These are phyloP conservation scores for Aspergillus coremiiformis DNA, from an alignment of 495 filamentous ascomycete genomes.

Conservation along the genomic window DNA sequence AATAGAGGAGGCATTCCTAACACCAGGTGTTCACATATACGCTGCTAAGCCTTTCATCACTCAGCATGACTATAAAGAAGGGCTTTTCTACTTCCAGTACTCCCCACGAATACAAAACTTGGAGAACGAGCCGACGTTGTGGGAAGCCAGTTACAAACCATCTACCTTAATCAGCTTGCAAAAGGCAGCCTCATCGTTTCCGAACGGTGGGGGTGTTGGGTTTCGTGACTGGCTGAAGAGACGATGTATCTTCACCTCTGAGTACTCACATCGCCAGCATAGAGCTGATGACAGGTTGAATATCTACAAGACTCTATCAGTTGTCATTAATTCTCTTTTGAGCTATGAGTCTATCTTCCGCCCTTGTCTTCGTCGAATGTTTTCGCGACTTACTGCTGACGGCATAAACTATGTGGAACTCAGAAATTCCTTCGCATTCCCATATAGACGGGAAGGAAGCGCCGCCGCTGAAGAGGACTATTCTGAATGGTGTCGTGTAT, in stretches of 20 bases:
- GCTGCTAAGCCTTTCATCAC: slow-evolving; percentile 46
- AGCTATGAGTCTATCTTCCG: slow-evolving; percentile 91
- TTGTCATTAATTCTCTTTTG: slow-evolving; percentile 61
- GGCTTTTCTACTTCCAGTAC: slow-evolving; percentile 47
- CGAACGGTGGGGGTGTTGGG: slow-evolving; percentile 56
- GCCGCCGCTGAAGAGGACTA: slow-evolving; percentile 56
- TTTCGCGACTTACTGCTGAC: slow-evolving; percentile 62
- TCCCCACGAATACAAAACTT: slow-evolving; percentile 14
- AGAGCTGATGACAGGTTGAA: slow-evolving; percentile 74
- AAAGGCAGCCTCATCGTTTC: slow-evolving; percentile 64
- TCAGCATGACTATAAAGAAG: slow-evolving; percentile 38
- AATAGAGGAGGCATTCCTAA: slow-evolving; percentile 60
- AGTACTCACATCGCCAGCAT: slow-evolving; percentile 58
- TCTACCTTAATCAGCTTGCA: slow-evolving; percentile 50
- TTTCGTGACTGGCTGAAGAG: slow-evolving; percentile 74
- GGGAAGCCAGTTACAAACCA: slow-evolving; percentile 53
- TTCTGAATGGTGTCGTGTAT: slow-evolving; percentile 56
- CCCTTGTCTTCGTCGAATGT: slow-evolving; percentile 58
- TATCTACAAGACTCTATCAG: slow-evolving; percentile 66
- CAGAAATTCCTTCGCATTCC: slow-evolving; percentile 51
- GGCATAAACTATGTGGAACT: slow-evolving; percentile 75
- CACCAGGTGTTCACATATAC: slow-evolving; percentile 65
- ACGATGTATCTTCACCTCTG: slow-evolving; percentile 55
- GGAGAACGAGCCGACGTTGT: slow-evolving; percentile 42
- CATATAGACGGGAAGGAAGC: slow-evolving; percentile 51